A percentile compares a stretch with the other conserved stretches of the same genome.
These are phyloP conservation scores for Silene coronaria DNA, from an alignment of 179 eudicot genomes.

Conservation along the genomic window DNA sequence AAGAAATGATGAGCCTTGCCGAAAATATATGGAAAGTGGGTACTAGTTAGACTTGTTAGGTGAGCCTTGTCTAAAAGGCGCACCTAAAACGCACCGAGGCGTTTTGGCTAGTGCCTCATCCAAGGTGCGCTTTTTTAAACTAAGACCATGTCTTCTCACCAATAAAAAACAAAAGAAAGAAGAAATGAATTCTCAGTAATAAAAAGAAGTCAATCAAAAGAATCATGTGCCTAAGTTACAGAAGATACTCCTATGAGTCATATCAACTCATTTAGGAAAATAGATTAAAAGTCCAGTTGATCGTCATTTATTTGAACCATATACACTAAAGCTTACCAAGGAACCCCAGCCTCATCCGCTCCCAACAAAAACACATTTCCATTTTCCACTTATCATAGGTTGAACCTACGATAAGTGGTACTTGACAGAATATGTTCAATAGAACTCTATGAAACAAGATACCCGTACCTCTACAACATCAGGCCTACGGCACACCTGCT, in stretches of 20 bases:
- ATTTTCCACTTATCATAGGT: neutral
- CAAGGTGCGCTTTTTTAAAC: too few species aligned
- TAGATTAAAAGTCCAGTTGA: neutral
- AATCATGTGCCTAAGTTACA: neutral
- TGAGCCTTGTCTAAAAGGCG: too few species aligned
- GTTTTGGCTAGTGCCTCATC: too few species aligned
- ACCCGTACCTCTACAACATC: slow-evolving; percentile 88
- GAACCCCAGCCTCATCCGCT: neutral
- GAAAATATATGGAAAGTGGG: too few species aligned
- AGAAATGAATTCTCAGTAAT: neutral
- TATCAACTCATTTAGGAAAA: neutral
- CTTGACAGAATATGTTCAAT: neutral
- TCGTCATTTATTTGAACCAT: neutral
- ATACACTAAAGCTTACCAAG: neutral
- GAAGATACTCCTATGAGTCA: neutral
- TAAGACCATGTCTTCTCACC: neutral
- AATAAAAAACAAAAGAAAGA: neutral
- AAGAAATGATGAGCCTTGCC: too few species aligned
- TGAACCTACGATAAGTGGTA: too few species aligned
- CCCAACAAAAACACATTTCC: neutral
- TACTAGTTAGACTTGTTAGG: too few species aligned
- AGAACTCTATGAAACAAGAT: neutral
- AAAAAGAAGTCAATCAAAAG: neutral
- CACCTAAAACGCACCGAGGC: too few species aligned
- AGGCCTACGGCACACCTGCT: slow-evolving; percentile 75